phyloP scores from a whole-genome alignment of 352 stramenopile species.

The Phytophthora citricola region DNA sequence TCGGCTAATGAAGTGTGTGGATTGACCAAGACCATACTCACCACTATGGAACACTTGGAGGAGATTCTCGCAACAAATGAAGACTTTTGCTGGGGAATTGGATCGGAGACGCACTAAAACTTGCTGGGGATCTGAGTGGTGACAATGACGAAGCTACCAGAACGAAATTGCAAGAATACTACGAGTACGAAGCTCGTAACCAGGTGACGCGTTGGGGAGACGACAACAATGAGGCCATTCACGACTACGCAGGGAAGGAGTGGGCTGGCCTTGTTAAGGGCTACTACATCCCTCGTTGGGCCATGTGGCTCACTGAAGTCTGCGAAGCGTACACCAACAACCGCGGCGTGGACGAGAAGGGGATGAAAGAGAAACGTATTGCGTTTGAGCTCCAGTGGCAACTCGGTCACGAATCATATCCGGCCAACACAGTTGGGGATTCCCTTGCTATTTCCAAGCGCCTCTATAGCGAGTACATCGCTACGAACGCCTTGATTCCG shows the following conservation, averaged over 20 bases:
- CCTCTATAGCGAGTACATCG: slow-evolving; percentile 56
- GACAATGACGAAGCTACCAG: background rate
- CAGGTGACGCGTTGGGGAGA: slow-evolving; percentile 84
- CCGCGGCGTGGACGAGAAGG: slow-evolving; percentile 59
- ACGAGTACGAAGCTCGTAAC: slow-evolving; percentile 86
- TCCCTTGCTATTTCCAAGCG: slow-evolving; percentile 60
- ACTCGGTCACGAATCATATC: slow-evolving; percentile 58
- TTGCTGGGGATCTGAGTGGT: slow-evolving; percentile 35
- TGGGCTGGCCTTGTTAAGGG: slow-evolving; percentile 71
- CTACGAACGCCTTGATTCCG: slow-evolving; percentile 12
- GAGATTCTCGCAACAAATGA: slow-evolving; percentile 69
- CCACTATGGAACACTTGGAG: slow-evolving; percentile 62
- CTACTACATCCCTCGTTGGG: slow-evolving; percentile 79
- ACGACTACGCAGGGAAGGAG: slow-evolving; percentile 83
- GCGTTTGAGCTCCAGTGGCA: slow-evolving; percentile 84
- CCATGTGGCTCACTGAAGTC: slow-evolving; percentile 75
- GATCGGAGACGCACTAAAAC: slow-evolving; percentile 63
- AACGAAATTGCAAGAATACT: slow-evolving; percentile 54
- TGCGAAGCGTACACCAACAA: slow-evolving; percentile 70
- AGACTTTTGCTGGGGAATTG: slow-evolving; percentile 80
- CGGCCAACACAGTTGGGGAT: slow-evolving; percentile 53
- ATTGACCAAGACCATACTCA: slow-evolving; percentile 55
- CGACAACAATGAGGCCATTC: slow-evolving; percentile 73
- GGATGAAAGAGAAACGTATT: slow-evolving; percentile 53
- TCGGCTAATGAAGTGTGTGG: slow-evolving; percentile 41